phyloP scores from a whole-genome alignment of 345 rosid genomes.

The Pugionium dolabratum region DNA sequence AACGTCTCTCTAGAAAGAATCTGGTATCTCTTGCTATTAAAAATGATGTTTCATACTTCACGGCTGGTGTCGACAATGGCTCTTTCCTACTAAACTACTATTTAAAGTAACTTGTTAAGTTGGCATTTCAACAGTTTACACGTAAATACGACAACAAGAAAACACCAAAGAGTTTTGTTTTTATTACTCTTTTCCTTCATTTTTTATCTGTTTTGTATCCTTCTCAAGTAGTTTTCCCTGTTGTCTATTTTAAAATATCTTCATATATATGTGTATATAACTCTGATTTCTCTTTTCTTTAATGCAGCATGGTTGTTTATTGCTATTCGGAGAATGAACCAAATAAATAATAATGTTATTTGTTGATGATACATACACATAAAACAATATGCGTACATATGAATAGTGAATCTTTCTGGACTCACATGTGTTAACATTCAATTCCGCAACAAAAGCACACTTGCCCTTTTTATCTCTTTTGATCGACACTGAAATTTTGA shows the following conservation, averaged over 20 bases:
- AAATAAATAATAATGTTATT: slow-evolving; percentile 18
- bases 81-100: slow-evolving; percentile 30
- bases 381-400: slow-evolving; percentile 5
- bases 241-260: neutral
- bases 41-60: slow-evolving; percentile 35
- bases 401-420: slow-evolving; percentile 34
- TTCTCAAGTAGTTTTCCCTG: neutral
- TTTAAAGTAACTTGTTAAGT: slow-evolving; percentile 15
- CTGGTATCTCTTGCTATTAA: slow-evolving; percentile 21
- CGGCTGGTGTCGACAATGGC: slow-evolving; percentile 32
- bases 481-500: slow-evolving; percentile 20
- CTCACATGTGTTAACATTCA: slow-evolving; percentile 37
- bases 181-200: slow-evolving; percentile 3
- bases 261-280: neutral
- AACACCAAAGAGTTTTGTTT: slow-evolving; percentile 3
- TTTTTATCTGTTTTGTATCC: neutral
- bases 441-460: slow-evolving; percentile 33
- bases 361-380: neutral
- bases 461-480: slow-evolving; percentile 30
- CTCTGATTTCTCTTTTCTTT: slow-evolving; percentile 1
- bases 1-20: neutral
- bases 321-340: slow-evolving; percentile 15
- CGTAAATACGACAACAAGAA: slow-evolving; percentile 21
- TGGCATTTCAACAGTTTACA: slow-evolving; percentile 21
- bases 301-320: slow-evolving; percentile 14